Conservation (phyloP, 257 asterid species). For the Vinca minor region DNA sequence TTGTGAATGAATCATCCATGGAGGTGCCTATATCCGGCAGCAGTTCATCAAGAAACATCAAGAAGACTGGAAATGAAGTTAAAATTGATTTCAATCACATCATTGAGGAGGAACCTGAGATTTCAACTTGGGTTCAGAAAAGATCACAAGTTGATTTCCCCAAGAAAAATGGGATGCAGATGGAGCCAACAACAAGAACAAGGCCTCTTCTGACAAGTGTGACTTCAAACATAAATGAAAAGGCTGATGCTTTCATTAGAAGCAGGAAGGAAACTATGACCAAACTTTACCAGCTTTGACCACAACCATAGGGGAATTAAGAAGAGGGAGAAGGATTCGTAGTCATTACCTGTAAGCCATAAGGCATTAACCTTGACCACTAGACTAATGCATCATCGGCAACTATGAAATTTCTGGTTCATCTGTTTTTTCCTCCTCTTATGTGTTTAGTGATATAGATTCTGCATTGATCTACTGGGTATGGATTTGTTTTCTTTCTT, state of each 20-base stretch:
- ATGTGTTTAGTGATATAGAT: too few species aligned
- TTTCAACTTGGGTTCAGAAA: background rate
- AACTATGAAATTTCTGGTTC: too few species aligned
- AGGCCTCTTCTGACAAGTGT: constrained; percentile 25
- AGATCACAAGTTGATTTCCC: background rate
- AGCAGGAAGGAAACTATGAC: constrained; percentile 43
- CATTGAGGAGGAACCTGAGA: constrained; percentile 15
- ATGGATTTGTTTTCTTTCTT: too few species aligned
- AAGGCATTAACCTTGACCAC: too few species aligned
- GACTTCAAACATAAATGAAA: constrained; percentile 39
- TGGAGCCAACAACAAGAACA: background rate
- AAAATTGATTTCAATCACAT: constrained; percentile 38
- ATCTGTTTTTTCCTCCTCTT: too few species aligned
- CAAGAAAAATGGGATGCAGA: constrained; percentile 10
- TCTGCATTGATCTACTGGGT: too few species aligned
- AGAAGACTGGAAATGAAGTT: constrained; percentile 20
- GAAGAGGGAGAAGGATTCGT: too few species aligned
- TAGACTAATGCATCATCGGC: too few species aligned
- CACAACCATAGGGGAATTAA: too few species aligned
- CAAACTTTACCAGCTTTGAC: constrained; percentile 24
- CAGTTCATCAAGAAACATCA: constrained; percentile 15
- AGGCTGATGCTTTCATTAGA: constrained; percentile 45
- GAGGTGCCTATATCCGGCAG: constrained; percentile 18
- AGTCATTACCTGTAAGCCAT: too few species aligned
- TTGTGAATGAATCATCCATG: constrained; percentile 2